These are phyloP conservation scores for Helicosporidium sp. DNA, from an alignment of 139 green algal species.

Conservation along the genomic window DNA sequence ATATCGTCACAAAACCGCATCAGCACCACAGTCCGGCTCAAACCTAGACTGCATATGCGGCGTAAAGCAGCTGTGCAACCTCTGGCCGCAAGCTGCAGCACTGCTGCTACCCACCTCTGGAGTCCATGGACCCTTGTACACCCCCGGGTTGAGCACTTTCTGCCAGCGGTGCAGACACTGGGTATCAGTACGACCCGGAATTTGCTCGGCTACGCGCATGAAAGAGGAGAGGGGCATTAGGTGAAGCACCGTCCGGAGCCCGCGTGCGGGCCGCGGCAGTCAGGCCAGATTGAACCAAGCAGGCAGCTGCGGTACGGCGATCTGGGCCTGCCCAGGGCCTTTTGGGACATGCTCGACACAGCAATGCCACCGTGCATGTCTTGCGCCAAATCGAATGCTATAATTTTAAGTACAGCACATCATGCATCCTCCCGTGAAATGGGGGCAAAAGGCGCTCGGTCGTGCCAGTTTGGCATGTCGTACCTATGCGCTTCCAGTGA, in stretches of 20 bases:
- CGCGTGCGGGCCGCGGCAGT: background rate
- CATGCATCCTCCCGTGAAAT: no score
- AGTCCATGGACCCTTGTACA: slow-evolving; percentile 71
- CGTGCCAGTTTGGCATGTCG: no score
- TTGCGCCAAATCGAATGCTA: no score
- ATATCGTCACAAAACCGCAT: background rate
- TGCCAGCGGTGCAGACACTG: slow-evolving; percentile 77
- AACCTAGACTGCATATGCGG: background rate
- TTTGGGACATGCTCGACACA: no score
- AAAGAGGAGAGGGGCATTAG: background rate
- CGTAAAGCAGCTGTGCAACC: background rate
- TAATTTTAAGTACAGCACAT: no score
- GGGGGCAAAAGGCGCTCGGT: no score
- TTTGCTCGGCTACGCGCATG: slow-evolving; percentile 39
- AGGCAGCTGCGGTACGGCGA: background rate
- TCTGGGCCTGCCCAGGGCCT: background rate
- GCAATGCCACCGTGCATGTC: background rate
- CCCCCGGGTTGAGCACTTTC: slow-evolving; percentile 68
- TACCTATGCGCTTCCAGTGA: no score
- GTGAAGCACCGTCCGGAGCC: background rate
- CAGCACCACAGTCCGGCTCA: background rate
- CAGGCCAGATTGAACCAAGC: background rate
- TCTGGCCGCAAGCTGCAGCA: slow-evolving; percentile 5
- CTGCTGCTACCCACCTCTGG: slow-evolving; percentile 23
- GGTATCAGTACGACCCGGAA: slow-evolving; percentile 55